Evolutionary conservation across 2,329 filamentous ascomycete species (phyloP), one percentile per base, ranked within the genome.

Genomic region (Cucurbitaria berberidis): DNA sequence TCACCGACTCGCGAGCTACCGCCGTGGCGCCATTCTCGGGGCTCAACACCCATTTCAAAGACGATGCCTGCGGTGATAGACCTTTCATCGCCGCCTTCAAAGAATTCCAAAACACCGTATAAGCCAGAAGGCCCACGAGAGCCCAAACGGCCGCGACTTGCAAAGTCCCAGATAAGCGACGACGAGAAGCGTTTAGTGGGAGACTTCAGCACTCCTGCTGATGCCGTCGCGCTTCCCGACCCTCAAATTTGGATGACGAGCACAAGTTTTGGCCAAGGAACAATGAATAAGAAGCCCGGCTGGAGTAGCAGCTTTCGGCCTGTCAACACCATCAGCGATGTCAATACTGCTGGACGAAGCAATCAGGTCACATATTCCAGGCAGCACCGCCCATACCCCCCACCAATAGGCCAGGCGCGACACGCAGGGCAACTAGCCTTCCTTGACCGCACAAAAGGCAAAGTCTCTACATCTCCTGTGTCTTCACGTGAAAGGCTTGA

Each of bases 171-270:
- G 4, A 45, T 21, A 42, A 56, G 55, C 48, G 56, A 53, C 22
- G 59, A 62, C 41, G 57, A 54, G 44, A 55, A 45, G 45, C 53
- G 59, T 27, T 49, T 64, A n/a, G 24, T 53, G 22, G 62, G 59
- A 6, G 63, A 60, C 34, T 62, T 54, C 39, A 44, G 62, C 16
- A 46, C 36, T 22, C 64, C 62, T 5, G 55, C 59, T 10, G 64
- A 69, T 46, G 62, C 62, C 5, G 57, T 59, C 10, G 35, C n/a
- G 11, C 38, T 53, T 19, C 63, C 65, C 11, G 27, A 57, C 21
- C 60, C 60, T n/a, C 51, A 34, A 16, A 50, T 29, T 18, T 60
- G 54, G 52, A 41, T 52, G 43, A 47, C 53, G 45, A 18, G n/a
- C 9, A 4, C 40, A 43, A 40, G 40, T 46, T 34, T 52, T 21